Base-by-base conservation (phyloP, 2,329 filamentous ascomycete species). In the Tolypocladium tundrense region DNA sequence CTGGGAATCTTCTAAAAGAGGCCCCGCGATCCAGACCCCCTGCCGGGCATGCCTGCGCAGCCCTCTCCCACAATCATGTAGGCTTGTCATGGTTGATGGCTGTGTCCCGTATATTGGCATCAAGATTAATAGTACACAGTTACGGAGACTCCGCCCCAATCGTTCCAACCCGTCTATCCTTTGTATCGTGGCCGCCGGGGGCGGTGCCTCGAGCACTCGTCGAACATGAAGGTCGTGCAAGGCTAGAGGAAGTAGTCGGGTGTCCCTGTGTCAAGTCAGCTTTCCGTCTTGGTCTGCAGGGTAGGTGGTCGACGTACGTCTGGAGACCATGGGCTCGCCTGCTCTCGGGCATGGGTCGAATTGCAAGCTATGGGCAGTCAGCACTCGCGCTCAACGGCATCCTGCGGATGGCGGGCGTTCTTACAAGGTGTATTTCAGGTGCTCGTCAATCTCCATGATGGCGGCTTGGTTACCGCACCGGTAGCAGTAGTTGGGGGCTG, bases 401-500 rank as follows among this genome's bases (percentile, higher is more conserved):
- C 11, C 31, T 27, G 55, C 52, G 31, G 61, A 13, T 13, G 19
- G 24, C 52, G 37, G 19, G 24, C 52, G 35, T 40, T 86, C 91
- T 75, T 83, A 97, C 93, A 99, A 97, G 70, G 94, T 97, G 77
- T 97, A 99, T 81, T 99, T 97, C 72, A 99, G 79, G 74, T 97
- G 92, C 78, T 99, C 94, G 65, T 97, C 94, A 74, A 99, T 99
- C 77, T 97, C 94, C 94, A 99, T 99, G 74, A 99, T 97, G n/a
- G 94, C 94, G 58, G 94, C 94, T 77, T 97, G 94, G 77, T 99
- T 99, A 71, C 94, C 94, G 72, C 94, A 99, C 73, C 94, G 86
- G 82, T 99, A 97, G 80, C 93, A 99, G 81, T 99, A 99, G 75
- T 93, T 93, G 62, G 89, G 89, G 57, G 89, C 89, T 86, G 69